Evolutionary conservation across 306 rosid species (phyloP).

Genomic region (Acacia crassicarpa): DNA sequence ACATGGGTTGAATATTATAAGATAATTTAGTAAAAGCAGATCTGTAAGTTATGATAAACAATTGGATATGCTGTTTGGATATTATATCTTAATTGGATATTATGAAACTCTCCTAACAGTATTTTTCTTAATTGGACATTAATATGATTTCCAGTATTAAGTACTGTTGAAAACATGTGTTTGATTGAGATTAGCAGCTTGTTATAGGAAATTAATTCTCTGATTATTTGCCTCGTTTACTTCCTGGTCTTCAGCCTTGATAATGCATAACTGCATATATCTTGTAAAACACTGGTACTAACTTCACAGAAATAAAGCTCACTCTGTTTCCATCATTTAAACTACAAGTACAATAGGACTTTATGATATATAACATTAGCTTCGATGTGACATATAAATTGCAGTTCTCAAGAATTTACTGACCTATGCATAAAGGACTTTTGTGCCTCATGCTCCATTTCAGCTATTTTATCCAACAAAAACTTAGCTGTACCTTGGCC

Average conservation of each 20-base stretch:
- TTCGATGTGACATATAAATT: conserved; percentile 6
- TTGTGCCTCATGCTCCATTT: conserved; percentile 81
- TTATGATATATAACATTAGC: background rate
- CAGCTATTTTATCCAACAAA: conserved; percentile 77
- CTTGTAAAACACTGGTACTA: background rate
- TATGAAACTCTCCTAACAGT: too few species aligned
- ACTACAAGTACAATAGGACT: background rate
- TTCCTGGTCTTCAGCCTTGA: background rate
- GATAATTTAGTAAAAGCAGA: too few species aligned
- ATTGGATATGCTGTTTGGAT: too few species aligned
- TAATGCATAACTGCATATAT: background rate
- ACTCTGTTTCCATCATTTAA: background rate
- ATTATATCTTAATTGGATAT: too few species aligned
- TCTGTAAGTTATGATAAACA: too few species aligned
- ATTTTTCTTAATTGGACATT: too few species aligned
- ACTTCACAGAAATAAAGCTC: background rate
- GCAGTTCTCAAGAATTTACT: conserved; percentile 36
- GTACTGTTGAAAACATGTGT: background rate
- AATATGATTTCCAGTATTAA: too few species aligned
- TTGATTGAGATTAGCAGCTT: background rate
- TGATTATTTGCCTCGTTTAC: background rate
- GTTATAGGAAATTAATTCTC: background rate
- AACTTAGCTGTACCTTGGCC: conserved; percentile 82
- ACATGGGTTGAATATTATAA: too few species aligned
- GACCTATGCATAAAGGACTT: conserved; percentile 98